Base-by-base conservation (phyloP, 2,329 filamentous ascomycete species). In the Falciphora oryzae region DNA sequence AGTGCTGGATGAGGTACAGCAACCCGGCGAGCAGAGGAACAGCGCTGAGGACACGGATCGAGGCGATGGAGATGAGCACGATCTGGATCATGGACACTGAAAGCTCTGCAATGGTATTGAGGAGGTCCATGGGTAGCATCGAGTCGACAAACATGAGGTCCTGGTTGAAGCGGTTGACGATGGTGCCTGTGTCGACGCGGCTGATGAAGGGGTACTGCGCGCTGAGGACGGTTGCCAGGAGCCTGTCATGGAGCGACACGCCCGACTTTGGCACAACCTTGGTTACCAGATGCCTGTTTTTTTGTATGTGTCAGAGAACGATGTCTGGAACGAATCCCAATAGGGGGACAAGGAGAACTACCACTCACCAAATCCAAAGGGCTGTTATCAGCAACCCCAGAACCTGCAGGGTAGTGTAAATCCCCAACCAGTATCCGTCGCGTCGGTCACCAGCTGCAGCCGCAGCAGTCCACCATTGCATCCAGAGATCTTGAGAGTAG, bases 1-100 rank as follows among this genome's bases (percentile, higher is more conserved):
- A 79, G 63, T 77, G 81, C 66, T 87, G 85, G 0, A 88, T 72
- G 2, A 76, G 65, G 64, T 80, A 87, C 0, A 87, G 66, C 0
- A 80, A 66, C 0, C 69, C 72, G 11, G 79, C 66, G 2, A 87
- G 69, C 3, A 83, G 72, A 0, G 85, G 85, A 0, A 81, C 25
- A 25, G 28, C 44, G 27, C 16, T 38, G n/a, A 56, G 16, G 10
- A 50, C 31, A 22, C 56, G n/a, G 8, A 27, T 38, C 13, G 61
- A 62, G 25, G 44, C 32, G 22, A 44, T 22, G 2, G 44, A 35
- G 10, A 62, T 29, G 13, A 62, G 22, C 8, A 44, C 18, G 14
- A 65, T 57, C 44, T 63, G 57, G 61, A 63, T 35, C 27, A 63
- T 38, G 16, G 64, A 63, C 38, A 64, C 60, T 18, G 62, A 56